These are phyloP conservation scores for Ilex asprella DNA, from an alignment of 257 asterid genomes.

Conservation along the genomic window DNA sequence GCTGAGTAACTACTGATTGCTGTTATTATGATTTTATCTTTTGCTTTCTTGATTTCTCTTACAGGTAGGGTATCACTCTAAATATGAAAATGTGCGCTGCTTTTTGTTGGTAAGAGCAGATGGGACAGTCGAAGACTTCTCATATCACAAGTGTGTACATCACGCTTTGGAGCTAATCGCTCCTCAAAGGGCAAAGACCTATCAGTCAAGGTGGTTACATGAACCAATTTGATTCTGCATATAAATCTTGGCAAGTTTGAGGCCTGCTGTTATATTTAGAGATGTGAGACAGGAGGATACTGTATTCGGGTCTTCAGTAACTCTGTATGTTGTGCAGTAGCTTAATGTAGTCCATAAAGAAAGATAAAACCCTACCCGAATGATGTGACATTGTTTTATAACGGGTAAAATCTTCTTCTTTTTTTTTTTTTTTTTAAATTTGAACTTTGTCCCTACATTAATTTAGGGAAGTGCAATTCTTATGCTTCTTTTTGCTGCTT, in stretches of 20 bases:
- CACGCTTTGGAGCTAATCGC: constrained; percentile 46
- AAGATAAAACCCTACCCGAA: too few species aligned
- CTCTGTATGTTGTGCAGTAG: too few species aligned
- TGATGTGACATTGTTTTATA: too few species aligned
- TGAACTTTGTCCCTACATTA: constrained; percentile 2
- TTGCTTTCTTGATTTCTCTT: constrained; percentile 7
- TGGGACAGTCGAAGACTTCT: constrained; percentile 82
- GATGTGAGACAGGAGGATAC: too few species aligned
- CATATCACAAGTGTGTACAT: constrained; percentile 69
- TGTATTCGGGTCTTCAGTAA: too few species aligned
- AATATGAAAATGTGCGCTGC: constrained; percentile 56
- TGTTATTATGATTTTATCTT: neutral
- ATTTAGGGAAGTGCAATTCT: constrained; percentile 47
- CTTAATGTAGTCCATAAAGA: too few species aligned
- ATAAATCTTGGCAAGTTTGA: too few species aligned
- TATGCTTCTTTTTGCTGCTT: constrained; percentile 99
- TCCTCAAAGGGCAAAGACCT: constrained; percentile 39
- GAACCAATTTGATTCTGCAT: too few species aligned
- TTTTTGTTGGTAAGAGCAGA: constrained; percentile 64
- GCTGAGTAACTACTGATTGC: too few species aligned
- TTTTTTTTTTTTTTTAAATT: too few species aligned
- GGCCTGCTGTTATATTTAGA: too few species aligned
- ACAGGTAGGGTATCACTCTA: constrained; percentile 74
- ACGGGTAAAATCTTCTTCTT: too few species aligned
- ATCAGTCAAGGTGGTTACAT: constrained; percentile 10